phyloP scores from a whole-genome alignment of 257 asterid species.

The Primulina eburnea region DNA sequence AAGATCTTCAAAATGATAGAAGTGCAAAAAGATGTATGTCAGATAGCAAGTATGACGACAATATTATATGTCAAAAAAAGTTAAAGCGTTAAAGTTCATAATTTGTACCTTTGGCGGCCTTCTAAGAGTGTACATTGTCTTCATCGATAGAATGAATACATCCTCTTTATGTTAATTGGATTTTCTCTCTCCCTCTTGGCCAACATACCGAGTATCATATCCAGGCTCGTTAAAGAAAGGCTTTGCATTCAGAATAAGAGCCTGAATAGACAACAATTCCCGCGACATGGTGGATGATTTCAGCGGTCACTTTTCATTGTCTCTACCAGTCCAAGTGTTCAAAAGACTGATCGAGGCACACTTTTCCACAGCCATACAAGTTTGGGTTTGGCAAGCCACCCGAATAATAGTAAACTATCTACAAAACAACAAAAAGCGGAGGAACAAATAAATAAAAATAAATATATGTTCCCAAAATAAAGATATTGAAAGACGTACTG shows the following conservation, averaged over 20 bases:
- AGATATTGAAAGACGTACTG: slow-evolving; percentile 30
- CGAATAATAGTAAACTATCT: slow-evolving; percentile 54
- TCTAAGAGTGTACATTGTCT: slow-evolving; percentile 49
- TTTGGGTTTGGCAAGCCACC: slow-evolving; percentile 60
- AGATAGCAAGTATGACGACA: neutral
- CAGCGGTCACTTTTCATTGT: slow-evolving; percentile 49
- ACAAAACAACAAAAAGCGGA: neutral
- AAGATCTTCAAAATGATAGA: slow-evolving; percentile 52
- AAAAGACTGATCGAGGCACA: slow-evolving; percentile 59
- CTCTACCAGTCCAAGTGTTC: slow-evolving; percentile 54
- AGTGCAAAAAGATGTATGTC: neutral
- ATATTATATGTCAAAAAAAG: neutral
- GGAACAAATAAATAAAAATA: neutral
- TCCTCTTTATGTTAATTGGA: slow-evolving; percentile 41
- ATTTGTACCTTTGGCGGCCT: slow-evolving; percentile 52
- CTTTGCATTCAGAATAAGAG: slow-evolving; percentile 41
- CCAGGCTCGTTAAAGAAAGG: slow-evolving; percentile 65
- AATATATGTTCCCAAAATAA: neutral
- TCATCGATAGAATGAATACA: slow-evolving; percentile 42
- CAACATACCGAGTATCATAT: slow-evolving; percentile 28
- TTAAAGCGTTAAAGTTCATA: neutral
- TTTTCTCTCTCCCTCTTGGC: slow-evolving; percentile 34
- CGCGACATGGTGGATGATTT: slow-evolving; percentile 53
- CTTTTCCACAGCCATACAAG: slow-evolving; percentile 57
- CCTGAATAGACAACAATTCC: slow-evolving; percentile 55